Evolutionary conservation across 2,329 filamentous ascomycete genomes (phyloP).

Genomic region (Neofusicoccum ribis): DNA sequence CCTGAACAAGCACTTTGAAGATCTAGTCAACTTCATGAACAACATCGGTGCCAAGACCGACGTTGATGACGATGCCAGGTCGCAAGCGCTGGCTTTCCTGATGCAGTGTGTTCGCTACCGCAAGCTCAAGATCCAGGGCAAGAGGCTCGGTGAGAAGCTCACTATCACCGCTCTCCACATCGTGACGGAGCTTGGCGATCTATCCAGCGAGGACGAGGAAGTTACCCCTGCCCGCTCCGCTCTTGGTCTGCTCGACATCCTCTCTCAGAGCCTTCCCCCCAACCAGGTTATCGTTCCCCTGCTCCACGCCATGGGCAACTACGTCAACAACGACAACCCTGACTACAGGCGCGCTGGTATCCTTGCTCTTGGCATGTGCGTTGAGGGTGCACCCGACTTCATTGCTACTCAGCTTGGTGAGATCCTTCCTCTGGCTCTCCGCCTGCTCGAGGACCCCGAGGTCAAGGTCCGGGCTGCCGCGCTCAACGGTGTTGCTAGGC

Average conservation of each 20-base stretch:
- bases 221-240: conserved; percentile 83
- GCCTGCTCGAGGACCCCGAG: conserved; percentile 81
- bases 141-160: conserved; percentile 82
- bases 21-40: conserved; percentile 92
- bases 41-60: conserved; percentile 75
- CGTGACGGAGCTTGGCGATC: conserved; percentile 80
- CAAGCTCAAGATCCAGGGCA: conserved; percentile 91
- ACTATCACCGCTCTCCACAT: conserved; percentile 87
- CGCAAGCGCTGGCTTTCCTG: conserved; percentile 89
- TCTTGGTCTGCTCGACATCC: conserved; percentile 82
- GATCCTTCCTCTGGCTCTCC: conserved; percentile 81
- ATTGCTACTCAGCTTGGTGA: conserved; percentile 87
- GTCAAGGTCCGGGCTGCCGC: conserved; percentile 82
- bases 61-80: conserved; percentile 79
- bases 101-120: conserved; percentile 90
- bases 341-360: conserved; percentile 88
- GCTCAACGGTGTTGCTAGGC: conserved; percentile 80
- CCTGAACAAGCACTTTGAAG: conserved; percentile 80
- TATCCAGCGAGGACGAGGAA: conserved; percentile 73
- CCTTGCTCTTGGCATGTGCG: conserved; percentile 86
- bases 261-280: conserved; percentile 84
- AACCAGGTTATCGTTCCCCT: conserved; percentile 93
- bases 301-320: conserved; percentile 80
- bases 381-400: conserved; percentile 96
- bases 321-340: conserved; percentile 72